Evolutionary conservation across 2,329 filamentous ascomycete species (phyloP).

Genomic region (Trichophyton mentagrophytes): DNA sequence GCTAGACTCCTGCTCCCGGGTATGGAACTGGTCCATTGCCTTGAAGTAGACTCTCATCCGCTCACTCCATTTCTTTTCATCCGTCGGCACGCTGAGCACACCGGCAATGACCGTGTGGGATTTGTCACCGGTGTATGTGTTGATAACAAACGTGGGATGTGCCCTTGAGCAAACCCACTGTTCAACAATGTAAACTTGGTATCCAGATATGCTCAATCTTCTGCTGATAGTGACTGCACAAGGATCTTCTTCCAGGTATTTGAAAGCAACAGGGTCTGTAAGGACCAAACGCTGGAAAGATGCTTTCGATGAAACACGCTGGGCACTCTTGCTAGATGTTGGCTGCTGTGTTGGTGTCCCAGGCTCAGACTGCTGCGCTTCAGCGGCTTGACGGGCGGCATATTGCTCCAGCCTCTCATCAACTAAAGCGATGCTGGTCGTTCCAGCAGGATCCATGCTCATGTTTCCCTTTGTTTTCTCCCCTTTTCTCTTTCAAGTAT

Average conservation of each 20-base stretch:
- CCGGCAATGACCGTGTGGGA: conserved; percentile 66
- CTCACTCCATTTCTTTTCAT: conserved; percentile 68
- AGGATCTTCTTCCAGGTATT: conserved; percentile 74
- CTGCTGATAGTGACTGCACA: conserved; percentile 63
- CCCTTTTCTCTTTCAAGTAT: neutral
- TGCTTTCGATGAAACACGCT: neutral
- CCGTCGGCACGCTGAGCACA: conserved; percentile 67
- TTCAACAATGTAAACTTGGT: conserved; percentile 88
- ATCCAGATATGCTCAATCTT: conserved; percentile 58
- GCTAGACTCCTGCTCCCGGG: conserved; percentile 65
- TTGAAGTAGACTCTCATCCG: conserved; percentile 73
- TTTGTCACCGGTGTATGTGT: conserved; percentile 80
- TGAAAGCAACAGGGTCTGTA: conserved; percentile 53
- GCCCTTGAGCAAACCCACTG: conserved; percentile 93
- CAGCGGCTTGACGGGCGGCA: neutral
- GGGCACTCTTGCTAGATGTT: neutral
- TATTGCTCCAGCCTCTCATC: neutral
- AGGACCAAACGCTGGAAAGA: conserved; percentile 45
- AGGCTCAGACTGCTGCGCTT: neutral
- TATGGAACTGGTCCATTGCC: conserved; percentile 73
- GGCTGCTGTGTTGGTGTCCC: neutral
- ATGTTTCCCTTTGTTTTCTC: neutral
- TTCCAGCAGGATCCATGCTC: neutral
- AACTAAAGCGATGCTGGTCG: neutral
- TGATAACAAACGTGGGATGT: conserved; percentile 82